phyloP scores from a whole-genome alignment of 1,139 yeast genomes.

The Hyphopichia pseudoburtonii region DNA sequence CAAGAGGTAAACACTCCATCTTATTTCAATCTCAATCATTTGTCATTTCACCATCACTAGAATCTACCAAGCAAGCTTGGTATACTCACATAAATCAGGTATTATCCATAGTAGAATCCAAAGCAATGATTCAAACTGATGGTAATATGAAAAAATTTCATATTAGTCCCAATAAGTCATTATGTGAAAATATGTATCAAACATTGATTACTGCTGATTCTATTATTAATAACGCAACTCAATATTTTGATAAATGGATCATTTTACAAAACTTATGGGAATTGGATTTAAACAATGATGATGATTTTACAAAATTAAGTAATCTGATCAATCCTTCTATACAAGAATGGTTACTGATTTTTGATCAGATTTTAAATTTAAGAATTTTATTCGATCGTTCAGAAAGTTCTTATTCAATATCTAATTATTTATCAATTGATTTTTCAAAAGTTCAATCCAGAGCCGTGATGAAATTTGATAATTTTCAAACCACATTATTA shows the following conservation, averaged over 20 bases:
- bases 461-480: conserved; percentile 55
- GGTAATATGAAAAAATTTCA: conserved; percentile 1
- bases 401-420: neutral
- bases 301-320: conserved; percentile 18
- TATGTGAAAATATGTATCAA: conserved; percentile 1
- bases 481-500: conserved; percentile 54
- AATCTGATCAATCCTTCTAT: conserved; percentile 27
- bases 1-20: conserved; percentile 31
- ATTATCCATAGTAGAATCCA: conserved; percentile 14
- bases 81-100: conserved; percentile 12
- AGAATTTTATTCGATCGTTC: conserved; percentile 55
- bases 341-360: conserved; percentile 46
- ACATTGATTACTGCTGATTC: conserved; percentile 19
- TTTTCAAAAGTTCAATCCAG: conserved; percentile 57
- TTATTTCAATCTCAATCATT: conserved; percentile 45
- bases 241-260: conserved; percentile 52
- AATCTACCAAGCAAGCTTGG: conserved; percentile 18
- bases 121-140: conserved; percentile 7
- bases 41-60: conserved; percentile 31
- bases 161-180: neutral
- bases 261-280: conserved; percentile 64
- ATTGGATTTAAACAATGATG: conserved; percentile 20
- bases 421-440: conserved; percentile 25
- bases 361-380: conserved; percentile 46
- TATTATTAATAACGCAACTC: conserved; percentile 22